These are phyloP conservation scores for Oidiodendron maius DNA, from an alignment of 495 filamentous ascomycete genomes.

Conservation along the genomic window DNA sequence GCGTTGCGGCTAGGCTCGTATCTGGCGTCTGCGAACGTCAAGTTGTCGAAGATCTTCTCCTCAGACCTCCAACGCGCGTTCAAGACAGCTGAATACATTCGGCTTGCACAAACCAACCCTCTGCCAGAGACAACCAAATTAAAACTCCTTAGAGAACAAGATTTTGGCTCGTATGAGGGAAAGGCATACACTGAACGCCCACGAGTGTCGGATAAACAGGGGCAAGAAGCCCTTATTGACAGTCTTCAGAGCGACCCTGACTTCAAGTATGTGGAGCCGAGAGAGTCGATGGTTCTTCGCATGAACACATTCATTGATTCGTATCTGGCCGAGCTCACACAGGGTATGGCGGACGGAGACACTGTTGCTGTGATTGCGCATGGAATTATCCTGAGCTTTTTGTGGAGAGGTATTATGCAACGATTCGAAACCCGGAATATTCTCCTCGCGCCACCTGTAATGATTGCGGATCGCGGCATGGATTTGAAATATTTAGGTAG, in stretches of 20 bases:
- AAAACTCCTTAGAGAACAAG: conserved; percentile 58
- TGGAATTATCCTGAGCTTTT: conserved; percentile 65
- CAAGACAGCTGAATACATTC: conserved; percentile 63
- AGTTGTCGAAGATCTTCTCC: conserved; percentile 57
- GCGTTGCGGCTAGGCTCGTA: conserved; percentile 56
- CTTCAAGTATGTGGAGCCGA: conserved; percentile 48
- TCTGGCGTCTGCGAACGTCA: conserved; percentile 42
- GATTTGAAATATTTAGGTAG: conserved; percentile 32
- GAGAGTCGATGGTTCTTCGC: conserved; percentile 57
- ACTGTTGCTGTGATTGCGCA: conserved; percentile 68
- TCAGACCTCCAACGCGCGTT: conserved; percentile 71
- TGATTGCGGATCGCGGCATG: conserved; percentile 7
- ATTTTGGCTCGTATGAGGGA: conserved; percentile 68
- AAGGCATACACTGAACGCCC: conserved; percentile 32
- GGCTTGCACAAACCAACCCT: conserved; percentile 37
- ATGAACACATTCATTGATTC: conserved; percentile 55
- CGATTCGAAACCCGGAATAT: conserved; percentile 40
- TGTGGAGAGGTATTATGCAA: conserved; percentile 57
- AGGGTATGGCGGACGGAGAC: conserved; percentile 19
- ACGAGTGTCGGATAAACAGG: conserved; percentile 3
- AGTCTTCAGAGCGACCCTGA: conserved; percentile 27
- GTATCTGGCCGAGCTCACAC: conserved; percentile 52
- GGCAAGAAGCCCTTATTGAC: conserved; percentile 13
- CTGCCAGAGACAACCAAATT: conserved; percentile 38
- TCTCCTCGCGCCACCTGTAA: conserved; percentile 17